Base-by-base conservation (phyloP, 345 rosid species). In the Linum trigynum region DNA sequence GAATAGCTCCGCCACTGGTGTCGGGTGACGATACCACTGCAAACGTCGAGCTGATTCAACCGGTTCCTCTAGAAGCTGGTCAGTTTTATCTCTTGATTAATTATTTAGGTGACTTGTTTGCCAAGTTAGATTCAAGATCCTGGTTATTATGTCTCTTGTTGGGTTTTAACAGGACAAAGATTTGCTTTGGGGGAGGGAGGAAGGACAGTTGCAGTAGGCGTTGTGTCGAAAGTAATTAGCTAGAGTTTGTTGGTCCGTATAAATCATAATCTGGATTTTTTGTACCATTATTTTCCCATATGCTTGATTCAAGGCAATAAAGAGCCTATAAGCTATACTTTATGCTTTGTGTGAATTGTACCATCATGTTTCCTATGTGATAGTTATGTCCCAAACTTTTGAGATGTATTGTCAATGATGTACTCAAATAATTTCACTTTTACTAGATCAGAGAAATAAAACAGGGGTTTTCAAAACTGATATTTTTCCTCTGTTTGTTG, bases 121-220 rank as follows among this genome's bases (percentile, higher is more conserved):
- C 39, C n/a, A 9, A 42, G 3, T 61, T 1, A 2, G 12, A 15
- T 62, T 1, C 5, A 38, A 36, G 38, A 10, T 5, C 64, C 14
- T 38, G 39, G n/a, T n/a, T n/a, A 36, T 61, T 10, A 36, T 51
- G 67, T 53, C 38, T 50, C 36, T n/a, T n/a, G n/a, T n/a, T n/a
- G 67, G 57, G 64, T 58, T 43, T 38, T 48, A 14, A 61, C 85
- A 89, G 98, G 95, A 69, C 96, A 87, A 83, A 87, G 95, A 79
- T 89, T 92, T 82, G 96, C 98, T 55, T 70, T 92, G 75, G 83
- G 98, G 68, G 98, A 92, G 75, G 96, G 98, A 76, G 98, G 96
- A 10, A 82, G 92, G 76, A 92, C 96, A 4, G 92, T 92, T 64
- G 98, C 95, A 72, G 97, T 96, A 1, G 98, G 97, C 66, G 97